Evolutionary conservation across 73 alveolate species (phyloP), one percentile per base, ranked within the genome.

Genomic region (Paramecium biaurelia): DNA sequence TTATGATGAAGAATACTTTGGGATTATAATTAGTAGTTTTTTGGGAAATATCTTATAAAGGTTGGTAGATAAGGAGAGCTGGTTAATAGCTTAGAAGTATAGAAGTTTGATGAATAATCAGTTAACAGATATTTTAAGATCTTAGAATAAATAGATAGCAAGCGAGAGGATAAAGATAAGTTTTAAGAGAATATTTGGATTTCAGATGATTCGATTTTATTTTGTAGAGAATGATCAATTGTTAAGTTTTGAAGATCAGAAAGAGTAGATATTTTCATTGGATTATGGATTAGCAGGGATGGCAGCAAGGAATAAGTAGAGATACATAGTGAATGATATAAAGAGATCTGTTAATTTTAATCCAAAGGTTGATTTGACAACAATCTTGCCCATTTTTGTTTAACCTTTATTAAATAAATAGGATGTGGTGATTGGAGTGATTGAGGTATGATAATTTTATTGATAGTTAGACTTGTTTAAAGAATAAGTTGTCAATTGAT

Each of bases 1-100:
- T 14, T 89, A 70, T 68, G 94, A 89, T 89, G 94, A 89, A 89
- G 94, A 89, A 89, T 89, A 89, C 49, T 70, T 89, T 30, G 87
- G 94, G 4, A 89, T 89, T 7, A 38, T 89, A 41, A 32, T 89
- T n/a, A 41, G 85, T 24, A 14, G 74, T 26, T 70, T 30, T 70
- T 49, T 89, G 24, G 57, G 57, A 11, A 35, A 30, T 9, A 35
- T 43, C 2, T 10, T 89, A 37, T 26, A 79, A 21, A 79, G 90
- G 23, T 42, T 43, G 28, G 45, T 79, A n/a, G 90, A 79, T 79
- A 23, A 43, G 30, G 47, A 74, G 38, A 37, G 63, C 4, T 68
- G 87, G 79, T 34, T 23, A 30, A 89, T 72, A 14, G 74, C 88
- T 4, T 58, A 70, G 20, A 89, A 45, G 41, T 89, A 70, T 26